phyloP scores from a whole-genome alignment of 2,329 filamentous ascomycete species.

The Cordyceps cateniannulata region DNA sequence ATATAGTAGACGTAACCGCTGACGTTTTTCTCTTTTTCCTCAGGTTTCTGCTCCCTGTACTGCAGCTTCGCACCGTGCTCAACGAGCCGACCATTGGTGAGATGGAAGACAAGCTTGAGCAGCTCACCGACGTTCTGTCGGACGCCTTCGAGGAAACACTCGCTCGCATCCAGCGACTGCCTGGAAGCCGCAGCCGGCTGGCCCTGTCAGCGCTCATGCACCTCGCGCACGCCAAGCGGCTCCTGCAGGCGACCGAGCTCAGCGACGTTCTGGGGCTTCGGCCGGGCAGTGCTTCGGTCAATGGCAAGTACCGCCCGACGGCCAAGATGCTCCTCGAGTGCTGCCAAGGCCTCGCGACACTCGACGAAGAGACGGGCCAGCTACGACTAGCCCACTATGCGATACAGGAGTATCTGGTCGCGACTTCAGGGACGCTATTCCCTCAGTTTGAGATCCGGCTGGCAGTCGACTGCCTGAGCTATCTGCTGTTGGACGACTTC shows the following conservation, averaged over 20 bases:
- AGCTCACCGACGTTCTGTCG: conserved; percentile 19
- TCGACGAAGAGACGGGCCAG: conserved; percentile 10
- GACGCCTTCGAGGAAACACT: conserved; percentile 24
- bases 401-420: conserved; percentile 12
- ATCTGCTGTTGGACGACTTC: conserved; percentile 12
- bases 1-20: neutral
- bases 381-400: conserved; percentile 11
- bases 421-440: conserved; percentile 1
- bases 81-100: conserved; percentile 24
- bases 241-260: conserved; percentile 22
- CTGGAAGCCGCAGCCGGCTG: conserved; percentile 18
- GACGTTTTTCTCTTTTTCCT: neutral
- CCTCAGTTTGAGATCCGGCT: neutral
- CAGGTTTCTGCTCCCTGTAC: conserved; percentile 24
- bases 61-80: conserved; percentile 24
- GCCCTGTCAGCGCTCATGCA: conserved; percentile 23
- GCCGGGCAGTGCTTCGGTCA: conserved; percentile 9
- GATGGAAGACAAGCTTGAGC: conserved; percentile 20
- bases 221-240: conserved; percentile 22
- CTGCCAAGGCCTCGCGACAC: conserved; percentile 14
- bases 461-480: conserved; percentile 9
- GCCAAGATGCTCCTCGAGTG: conserved; percentile 14
- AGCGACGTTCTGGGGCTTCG: conserved; percentile 25
- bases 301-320: conserved; percentile 6
- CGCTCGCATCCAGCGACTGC: conserved; percentile 19